Base-by-base conservation (phyloP, 176 grass and related monocot genomes). In the Carex cristatella region DNA sequence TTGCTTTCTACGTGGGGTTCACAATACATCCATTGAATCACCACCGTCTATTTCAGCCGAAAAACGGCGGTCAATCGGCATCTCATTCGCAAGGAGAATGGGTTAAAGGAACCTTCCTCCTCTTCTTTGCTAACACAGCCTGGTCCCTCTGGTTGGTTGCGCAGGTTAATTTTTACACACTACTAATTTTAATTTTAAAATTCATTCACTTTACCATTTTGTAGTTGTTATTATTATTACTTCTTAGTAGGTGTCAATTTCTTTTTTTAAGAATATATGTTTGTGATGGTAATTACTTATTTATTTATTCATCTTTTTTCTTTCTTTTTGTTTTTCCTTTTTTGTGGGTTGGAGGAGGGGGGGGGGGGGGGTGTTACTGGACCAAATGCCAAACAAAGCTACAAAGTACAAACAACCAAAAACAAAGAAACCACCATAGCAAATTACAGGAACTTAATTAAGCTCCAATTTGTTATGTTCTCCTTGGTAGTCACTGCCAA, bases 71-170 rank as follows among this genome's bases (percentile, higher is more conserved):
- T 58, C 35, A 65, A 27, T 37, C 28, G 2, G 3, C 28, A 14
- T 5, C 4, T 31, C 35, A 72, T 19, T 79, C 72, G 0, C 85
- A 78, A 65, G 79, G 32, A 61, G 63, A 61, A 4, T 97, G 91
- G 94, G 79, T 97, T 63, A 86, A 79, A 78, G 91, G 91, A 13
- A 86, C 88, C 0, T 94, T 97, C 32, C 65, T 97, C 2, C 78
- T 97, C 35, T 68, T 97, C n/a, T 61, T 90, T n/a, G 62, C 86
- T 14, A 92, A 87, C 59, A 30, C 75, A 14, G 76, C 84, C 4
- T 97, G 86, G 86, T 88, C 90, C 3, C 5, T 97, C 32, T 97
- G 90, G 91, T 79, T 97, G 73, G 88, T 97, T 9, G 67, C 91
- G 10, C 92, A 97, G 88, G 88, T 90, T 18, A 23, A 72, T 10